phyloP scores from a whole-genome alignment of 2,329 filamentous ascomycete genomes.

The Colletotrichum navitas region DNA sequence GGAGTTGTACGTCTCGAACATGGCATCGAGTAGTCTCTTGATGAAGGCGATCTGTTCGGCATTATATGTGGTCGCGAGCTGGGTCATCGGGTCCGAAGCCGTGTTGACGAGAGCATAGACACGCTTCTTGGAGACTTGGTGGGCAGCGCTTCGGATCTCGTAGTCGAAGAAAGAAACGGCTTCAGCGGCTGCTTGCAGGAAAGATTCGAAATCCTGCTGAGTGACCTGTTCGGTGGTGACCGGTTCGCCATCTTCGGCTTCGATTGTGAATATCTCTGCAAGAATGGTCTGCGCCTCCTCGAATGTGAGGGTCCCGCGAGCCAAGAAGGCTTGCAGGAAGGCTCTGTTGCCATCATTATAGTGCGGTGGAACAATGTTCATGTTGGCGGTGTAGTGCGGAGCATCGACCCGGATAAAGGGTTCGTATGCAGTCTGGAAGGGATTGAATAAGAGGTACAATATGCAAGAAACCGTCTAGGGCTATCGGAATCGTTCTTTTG shows the following conservation, averaged over 20 bases:
- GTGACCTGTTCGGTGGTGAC: slow-evolving; percentile 74
- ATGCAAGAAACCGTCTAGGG: neutral
- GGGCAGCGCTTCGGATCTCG: slow-evolving; percentile 81
- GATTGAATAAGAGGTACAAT: neutral
- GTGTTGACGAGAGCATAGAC: slow-evolving; percentile 90
- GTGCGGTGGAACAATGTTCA: slow-evolving; percentile 46
- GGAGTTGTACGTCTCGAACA: slow-evolving; percentile 92
- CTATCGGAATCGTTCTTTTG: neutral
- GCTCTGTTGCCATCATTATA: slow-evolving; percentile 80
- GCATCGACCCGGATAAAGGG: neutral
- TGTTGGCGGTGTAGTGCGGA: neutral
- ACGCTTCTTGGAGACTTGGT: slow-evolving; percentile 76
- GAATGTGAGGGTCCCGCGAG: slow-evolving; percentile 81
- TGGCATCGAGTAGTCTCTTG: slow-evolving; percentile 86
- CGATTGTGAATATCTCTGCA: slow-evolving; percentile 78
- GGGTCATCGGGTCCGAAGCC: slow-evolving; percentile 85
- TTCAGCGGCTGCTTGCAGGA: slow-evolving; percentile 77
- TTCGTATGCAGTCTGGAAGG: neutral
- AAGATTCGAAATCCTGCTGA: slow-evolving; percentile 74
- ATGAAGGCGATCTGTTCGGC: slow-evolving; percentile 91
- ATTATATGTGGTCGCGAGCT: slow-evolving; percentile 84
- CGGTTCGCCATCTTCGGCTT: slow-evolving; percentile 53
- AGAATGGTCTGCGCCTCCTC: slow-evolving; percentile 80
- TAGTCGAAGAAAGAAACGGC: slow-evolving; percentile 85
- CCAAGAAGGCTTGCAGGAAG: slow-evolving; percentile 90